These are phyloP conservation scores for Populus trichocarpa DNA, from an alignment of 441 rosid species.

Conservation along the genomic window DNA sequence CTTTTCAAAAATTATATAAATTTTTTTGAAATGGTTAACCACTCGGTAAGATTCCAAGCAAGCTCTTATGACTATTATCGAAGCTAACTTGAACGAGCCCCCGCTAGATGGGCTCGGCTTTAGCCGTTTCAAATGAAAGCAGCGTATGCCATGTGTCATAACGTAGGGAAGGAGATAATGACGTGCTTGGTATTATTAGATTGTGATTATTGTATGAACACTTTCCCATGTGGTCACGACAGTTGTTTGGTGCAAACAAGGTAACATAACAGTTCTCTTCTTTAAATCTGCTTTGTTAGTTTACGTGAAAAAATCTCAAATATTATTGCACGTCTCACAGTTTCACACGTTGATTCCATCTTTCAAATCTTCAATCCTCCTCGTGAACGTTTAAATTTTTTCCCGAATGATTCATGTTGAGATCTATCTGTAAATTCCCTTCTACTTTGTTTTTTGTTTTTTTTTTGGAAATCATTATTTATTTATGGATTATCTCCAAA, in stretches of 20 bases:
- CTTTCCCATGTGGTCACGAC: constrained; percentile 20
- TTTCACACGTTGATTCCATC: constrained; percentile 27
- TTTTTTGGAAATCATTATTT: background rate
- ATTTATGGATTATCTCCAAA: background rate
- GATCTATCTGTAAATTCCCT: background rate
- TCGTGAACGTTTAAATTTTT: constrained; percentile 8
- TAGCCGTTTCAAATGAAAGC: background rate
- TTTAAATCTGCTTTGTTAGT: constrained; percentile 15
- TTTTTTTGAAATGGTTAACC: too few relatives aligned
- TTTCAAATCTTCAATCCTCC: constrained; percentile 5
- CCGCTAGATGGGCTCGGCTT: background rate
- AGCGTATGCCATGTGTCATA: background rate
- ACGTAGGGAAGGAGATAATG: background rate
- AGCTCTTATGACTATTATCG: too few relatives aligned
- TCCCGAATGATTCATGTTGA: background rate
- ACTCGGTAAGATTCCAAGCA: too few relatives aligned
- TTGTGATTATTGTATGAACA: background rate
- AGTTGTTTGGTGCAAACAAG: constrained; percentile 25
- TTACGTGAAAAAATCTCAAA: constrained; percentile 19
- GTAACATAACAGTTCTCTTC: constrained; percentile 19
- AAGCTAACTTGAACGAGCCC: background rate
- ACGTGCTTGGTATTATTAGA: background rate
- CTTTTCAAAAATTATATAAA: too few relatives aligned
- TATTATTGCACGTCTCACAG: background rate
- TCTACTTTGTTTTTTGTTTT: background rate